Evolutionary conservation across 202 grass and related monocot species (phyloP).

Genomic region (Dendrocalamus latiflorus): DNA sequence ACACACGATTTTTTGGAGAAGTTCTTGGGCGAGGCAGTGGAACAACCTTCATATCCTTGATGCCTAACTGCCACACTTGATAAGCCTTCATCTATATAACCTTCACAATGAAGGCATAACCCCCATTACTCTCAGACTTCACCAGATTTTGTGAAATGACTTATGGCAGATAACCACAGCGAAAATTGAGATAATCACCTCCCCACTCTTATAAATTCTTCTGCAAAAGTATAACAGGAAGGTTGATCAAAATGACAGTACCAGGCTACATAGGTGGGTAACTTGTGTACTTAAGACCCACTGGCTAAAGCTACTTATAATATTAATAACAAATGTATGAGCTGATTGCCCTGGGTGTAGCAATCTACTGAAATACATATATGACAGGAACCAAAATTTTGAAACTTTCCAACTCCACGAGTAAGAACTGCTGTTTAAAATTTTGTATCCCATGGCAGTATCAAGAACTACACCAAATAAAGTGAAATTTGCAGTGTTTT

Average conservation of each 20-base stretch:
- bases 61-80: too few species aligned
- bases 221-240: slow-evolving; percentile 10
- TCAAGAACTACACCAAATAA: background rate
- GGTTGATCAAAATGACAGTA: background rate
- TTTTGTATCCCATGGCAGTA: background rate
- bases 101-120: too few species aligned
- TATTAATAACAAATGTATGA: background rate
- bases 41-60: too few species aligned
- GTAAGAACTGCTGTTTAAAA: background rate
- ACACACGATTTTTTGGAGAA: too few species aligned
- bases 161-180: background rate
- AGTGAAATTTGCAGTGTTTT: background rate
- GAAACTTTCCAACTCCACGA: background rate
- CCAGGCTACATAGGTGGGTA: background rate
- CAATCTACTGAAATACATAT: background rate
- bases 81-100: too few species aligned
- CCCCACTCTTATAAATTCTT: background rate
- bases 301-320: background rate
- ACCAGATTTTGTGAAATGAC: background rate
- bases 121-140: background rate
- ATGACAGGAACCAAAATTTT: background rate
- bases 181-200: background rate
- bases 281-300: background rate
- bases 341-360: background rate
- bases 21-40: too few species aligned